These are phyloP conservation scores for Forsythia viridissima DNA, from an alignment of 257 asterid species.

Conservation along the genomic window DNA sequence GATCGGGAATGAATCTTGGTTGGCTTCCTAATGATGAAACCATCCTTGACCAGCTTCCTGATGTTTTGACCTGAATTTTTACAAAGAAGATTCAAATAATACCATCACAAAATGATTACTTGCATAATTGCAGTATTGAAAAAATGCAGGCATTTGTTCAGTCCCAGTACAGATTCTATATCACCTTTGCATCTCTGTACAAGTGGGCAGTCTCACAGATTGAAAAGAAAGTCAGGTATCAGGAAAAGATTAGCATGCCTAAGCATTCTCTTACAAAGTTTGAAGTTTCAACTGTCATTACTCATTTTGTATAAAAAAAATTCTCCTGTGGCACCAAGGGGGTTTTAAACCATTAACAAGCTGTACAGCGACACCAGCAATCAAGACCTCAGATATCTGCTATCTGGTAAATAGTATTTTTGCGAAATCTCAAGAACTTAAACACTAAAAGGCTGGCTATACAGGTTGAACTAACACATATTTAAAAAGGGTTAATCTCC, in stretches of 20 bases:
- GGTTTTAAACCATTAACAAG: neutral
- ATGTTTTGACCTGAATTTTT: constrained; percentile 35
- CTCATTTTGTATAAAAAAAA: neutral
- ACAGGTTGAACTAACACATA: neutral
- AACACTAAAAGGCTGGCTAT: neutral
- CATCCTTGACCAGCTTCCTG: constrained; percentile 60
- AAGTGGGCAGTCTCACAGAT: neutral
- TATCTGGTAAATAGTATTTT: neutral
- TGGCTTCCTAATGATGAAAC: constrained; percentile 62
- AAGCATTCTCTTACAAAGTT: neutral
- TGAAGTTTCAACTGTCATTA: neutral
- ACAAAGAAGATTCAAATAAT: neutral
- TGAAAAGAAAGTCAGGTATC: neutral
- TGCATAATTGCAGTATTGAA: neutral
- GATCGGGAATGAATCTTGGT: constrained; percentile 62
- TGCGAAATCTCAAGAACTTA: neutral
- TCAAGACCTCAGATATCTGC: neutral
- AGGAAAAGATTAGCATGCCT: neutral
- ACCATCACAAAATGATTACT: neutral
- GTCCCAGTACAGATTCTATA: neutral
- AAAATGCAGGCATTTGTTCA: neutral
- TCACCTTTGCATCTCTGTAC: neutral
- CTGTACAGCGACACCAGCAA: neutral
- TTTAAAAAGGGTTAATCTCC: neutral
- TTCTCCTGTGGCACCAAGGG: neutral